A percentile compares a stretch with the other conserved stretches of the same genome.
These are phyloP conservation scores for Ustilago cynodontis DNA, from an alignment of 1,284 basidiomycete genomes.

Conservation along the genomic window DNA sequence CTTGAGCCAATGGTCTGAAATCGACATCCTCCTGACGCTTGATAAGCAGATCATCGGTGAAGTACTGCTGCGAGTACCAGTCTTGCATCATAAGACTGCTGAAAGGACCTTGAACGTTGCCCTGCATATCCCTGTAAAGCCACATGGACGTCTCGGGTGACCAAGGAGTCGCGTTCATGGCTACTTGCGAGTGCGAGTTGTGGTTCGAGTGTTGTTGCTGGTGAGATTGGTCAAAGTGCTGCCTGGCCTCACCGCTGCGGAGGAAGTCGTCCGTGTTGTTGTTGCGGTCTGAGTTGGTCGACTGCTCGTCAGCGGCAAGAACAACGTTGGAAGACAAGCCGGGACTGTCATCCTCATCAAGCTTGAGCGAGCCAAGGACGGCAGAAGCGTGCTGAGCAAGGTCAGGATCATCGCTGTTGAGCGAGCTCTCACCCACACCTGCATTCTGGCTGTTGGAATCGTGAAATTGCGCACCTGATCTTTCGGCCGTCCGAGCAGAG, in stretches of 20 bases:
- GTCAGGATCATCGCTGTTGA: constrained; percentile 43
- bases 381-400: constrained; percentile 55
- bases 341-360: constrained; percentile 55
- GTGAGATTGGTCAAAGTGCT: constrained; percentile 24
- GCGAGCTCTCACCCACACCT: constrained; percentile 8
- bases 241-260: constrained; percentile 19
- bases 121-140: constrained; percentile 91
- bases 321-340: constrained; percentile 20
- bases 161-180: constrained; percentile 48
- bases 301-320: constrained; percentile 18
- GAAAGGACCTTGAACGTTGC: constrained; percentile 94
- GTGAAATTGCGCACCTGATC: background rate
- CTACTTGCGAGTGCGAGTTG: constrained; percentile 5
- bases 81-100: constrained; percentile 91
- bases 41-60: constrained; percentile 85
- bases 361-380: constrained; percentile 52
- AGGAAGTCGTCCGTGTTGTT: constrained; percentile 25
- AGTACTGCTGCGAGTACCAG: constrained; percentile 93
- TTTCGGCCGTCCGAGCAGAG: constrained; percentile 9
- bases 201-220: constrained; percentile 23
- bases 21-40: constrained; percentile 75
- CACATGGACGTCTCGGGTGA: constrained; percentile 80
- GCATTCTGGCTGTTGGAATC: constrained; percentile 2
- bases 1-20: constrained; percentile 69
- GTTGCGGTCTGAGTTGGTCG: constrained; percentile 11